These are phyloP conservation scores for Gonium pectorale DNA, from an alignment of 139 green algal species.

Conservation along the genomic window DNA sequence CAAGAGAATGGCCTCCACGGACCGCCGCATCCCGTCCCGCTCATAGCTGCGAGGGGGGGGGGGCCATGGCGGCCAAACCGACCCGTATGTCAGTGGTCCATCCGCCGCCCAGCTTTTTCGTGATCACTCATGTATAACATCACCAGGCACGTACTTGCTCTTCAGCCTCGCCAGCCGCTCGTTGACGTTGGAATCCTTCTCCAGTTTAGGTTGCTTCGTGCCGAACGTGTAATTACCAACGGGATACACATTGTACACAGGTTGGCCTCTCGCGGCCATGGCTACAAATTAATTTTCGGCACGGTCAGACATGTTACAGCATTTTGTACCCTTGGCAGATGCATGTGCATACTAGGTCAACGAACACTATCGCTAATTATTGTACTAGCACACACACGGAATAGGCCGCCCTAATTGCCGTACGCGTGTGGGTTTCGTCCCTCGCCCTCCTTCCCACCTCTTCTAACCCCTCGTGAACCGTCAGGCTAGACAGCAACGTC, in stretches of 20 bases:
- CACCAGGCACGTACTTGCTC: slow-evolving; percentile 73
- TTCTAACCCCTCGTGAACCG: too few relatives aligned
- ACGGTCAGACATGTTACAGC: too few relatives aligned
- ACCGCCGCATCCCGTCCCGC: slow-evolving; percentile 83
- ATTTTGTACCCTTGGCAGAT: too few relatives aligned
- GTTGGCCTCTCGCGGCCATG: slow-evolving; percentile 57
- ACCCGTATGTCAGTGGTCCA: not conserved
- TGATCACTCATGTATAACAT: not conserved
- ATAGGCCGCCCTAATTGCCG: too few relatives aligned
- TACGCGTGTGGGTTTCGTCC: too few relatives aligned
- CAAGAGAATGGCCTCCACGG: slow-evolving; percentile 91
- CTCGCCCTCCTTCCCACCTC: too few relatives aligned
- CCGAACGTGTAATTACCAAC: slow-evolving; percentile 93
- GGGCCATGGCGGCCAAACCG: not conserved
- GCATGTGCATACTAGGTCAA: too few relatives aligned
- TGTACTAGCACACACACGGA: too few relatives aligned
- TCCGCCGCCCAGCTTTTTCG: not conserved
- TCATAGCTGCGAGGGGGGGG: slow-evolving; percentile 77
- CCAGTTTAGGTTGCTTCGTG: slow-evolving; percentile 79
- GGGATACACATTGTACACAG: slow-evolving; percentile 82
- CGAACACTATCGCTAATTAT: too few relatives aligned
- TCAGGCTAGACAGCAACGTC: too few relatives aligned
- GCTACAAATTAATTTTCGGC: not conserved
- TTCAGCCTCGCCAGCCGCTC: slow-evolving; percentile 79
- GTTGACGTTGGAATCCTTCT: slow-evolving; percentile 82